Conservation (phyloP, 2,329 filamentous ascomycete genomes). For the Passalora sequoiae region DNA sequence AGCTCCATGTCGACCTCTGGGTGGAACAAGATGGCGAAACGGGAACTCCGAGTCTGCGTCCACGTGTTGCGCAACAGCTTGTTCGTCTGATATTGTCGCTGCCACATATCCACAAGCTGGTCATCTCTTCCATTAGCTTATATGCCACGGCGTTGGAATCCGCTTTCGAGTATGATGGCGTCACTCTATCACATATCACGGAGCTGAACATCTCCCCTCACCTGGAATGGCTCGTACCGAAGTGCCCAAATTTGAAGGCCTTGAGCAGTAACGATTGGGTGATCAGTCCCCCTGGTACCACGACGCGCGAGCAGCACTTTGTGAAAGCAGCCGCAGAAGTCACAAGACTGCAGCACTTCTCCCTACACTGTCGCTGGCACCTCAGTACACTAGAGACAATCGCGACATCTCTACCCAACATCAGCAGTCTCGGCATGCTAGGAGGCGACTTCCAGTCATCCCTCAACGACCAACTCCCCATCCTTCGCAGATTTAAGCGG, state of each 20-base stretch:
- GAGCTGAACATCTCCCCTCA: neutral
- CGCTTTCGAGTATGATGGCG: neutral
- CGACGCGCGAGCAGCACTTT: neutral
- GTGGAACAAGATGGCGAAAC: neutral
- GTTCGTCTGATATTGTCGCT: neutral
- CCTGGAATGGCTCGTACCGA: slow-evolving; percentile 6
- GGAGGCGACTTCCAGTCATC: neutral
- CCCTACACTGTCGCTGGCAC: neutral
- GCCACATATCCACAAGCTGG: neutral
- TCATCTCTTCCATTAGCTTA: neutral
- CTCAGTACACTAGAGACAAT: neutral
- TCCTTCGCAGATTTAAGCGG: neutral
- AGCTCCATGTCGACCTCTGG: slow-evolving; percentile 4
- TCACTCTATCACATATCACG: neutral
- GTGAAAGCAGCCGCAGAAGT: neutral
- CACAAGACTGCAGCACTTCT: neutral
- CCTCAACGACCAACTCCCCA: neutral
- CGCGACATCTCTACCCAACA: neutral
- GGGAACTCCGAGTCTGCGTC: neutral
- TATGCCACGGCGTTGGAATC: neutral
- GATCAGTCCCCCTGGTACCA: neutral
- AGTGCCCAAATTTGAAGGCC: slow-evolving; percentile 2
- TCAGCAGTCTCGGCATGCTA: neutral
- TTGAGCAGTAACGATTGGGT: slow-evolving; percentile 5
- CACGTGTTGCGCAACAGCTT: neutral